phyloP scores from a whole-genome alignment of 108 stramenopile genomes.

The Nitzschia sp. region DNA sequence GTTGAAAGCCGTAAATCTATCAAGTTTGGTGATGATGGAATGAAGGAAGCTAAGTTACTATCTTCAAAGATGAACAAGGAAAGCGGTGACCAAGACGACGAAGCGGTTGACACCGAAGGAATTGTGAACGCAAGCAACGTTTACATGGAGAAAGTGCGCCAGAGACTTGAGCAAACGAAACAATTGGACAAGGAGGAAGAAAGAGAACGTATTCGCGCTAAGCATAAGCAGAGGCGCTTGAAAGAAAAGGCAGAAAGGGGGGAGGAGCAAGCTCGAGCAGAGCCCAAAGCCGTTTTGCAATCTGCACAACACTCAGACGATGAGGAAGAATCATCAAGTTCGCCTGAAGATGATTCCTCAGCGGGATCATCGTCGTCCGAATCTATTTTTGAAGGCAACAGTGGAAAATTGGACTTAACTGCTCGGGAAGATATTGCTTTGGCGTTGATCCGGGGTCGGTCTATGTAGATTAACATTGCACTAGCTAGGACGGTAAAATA shows the following conservation, averaged over 20 bases:
- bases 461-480: too few species aligned
- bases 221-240: slow-evolving; percentile 71
- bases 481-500: background rate
- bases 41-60: slow-evolving; percentile 48
- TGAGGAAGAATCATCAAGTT: slow-evolving; percentile 19
- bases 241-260: slow-evolving; percentile 56
- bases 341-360: slow-evolving; percentile 3
- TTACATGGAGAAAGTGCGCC: slow-evolving; percentile 66
- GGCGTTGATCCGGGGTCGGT: slow-evolving; percentile 60
- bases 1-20: slow-evolving; percentile 70
- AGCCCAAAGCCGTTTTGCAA: slow-evolving; percentile 4
- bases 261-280: slow-evolving; percentile 18
- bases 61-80: slow-evolving; percentile 13
- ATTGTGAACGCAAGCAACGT: slow-evolving; percentile 47
- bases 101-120: slow-evolving; percentile 23
- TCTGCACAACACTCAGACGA: background rate
- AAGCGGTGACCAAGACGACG: slow-evolving; percentile 33
- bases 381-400: slow-evolving; percentile 4
- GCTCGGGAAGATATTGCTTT: slow-evolving; percentile 79
- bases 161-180: slow-evolving; percentile 60
- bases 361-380: slow-evolving; percentile 21
- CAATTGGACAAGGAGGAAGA: slow-evolving; percentile 76
- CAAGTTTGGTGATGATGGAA: slow-evolving; percentile 90
- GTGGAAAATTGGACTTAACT: slow-evolving; percentile 46
- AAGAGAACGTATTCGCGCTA: slow-evolving; percentile 76